A percentile compares a stretch with the other conserved stretches of the same genome.
Conservation (phyloP, 441 rosid species). For the Aleurites moluccanus region DNA sequence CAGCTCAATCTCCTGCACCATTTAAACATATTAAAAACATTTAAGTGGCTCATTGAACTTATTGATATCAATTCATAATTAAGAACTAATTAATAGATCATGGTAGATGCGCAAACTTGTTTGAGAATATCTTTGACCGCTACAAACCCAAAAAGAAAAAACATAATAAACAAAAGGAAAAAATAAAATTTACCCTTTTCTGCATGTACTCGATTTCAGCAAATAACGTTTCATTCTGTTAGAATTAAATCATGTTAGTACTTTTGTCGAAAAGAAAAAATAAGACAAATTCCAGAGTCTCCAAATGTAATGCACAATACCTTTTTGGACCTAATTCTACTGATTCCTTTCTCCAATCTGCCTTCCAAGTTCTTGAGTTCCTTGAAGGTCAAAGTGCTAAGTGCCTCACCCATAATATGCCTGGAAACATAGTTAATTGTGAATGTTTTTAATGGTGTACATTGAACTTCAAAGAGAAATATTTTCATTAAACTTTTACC, state of each 20-base stretch:
- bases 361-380: conserved; percentile 84
- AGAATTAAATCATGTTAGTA: conserved; percentile 1
- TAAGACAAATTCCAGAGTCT: neutral
- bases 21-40: neutral
- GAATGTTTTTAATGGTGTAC: neutral
- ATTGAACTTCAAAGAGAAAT: neutral
- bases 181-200: conserved; percentile 58
- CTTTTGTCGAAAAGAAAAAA: neutral
- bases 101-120: too few relatives aligned
- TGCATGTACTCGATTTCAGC: conserved; percentile 87
- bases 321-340: conserved; percentile 79
- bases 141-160: too few relatives aligned
- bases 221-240: conserved; percentile 63
- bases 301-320: conserved; percentile 26
- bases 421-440: conserved; percentile 25
- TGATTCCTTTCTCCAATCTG: conserved; percentile 78
- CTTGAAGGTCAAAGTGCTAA: conserved; percentile 61
- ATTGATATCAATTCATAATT: neutral
- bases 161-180: neutral
- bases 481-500: conserved; percentile 32
- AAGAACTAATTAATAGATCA: neutral
- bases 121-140: too few relatives aligned
- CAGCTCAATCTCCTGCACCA: conserved; percentile 75
- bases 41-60: too few relatives aligned
- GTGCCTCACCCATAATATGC: conserved; percentile 84